A percentile compares a stretch with the other conserved stretches of the same genome.
These are phyloP conservation scores for Aristolochia contorta DNA, from an alignment of 164 flowering plant genomes.

Conservation along the genomic window DNA sequence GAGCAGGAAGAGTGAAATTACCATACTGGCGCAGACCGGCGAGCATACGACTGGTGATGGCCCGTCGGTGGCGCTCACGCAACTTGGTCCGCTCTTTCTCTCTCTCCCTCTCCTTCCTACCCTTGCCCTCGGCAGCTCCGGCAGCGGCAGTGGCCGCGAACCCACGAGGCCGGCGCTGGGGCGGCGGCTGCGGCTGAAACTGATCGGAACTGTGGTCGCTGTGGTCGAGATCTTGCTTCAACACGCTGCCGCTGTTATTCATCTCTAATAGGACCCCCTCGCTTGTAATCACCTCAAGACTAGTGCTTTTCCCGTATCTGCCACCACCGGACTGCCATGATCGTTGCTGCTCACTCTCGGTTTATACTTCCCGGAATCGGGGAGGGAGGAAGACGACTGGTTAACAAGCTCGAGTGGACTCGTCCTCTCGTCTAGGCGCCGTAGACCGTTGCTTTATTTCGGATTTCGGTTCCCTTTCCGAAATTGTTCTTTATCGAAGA, in stretches of 20 bases:
- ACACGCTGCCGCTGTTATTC: background rate
- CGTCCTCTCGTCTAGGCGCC: no score
- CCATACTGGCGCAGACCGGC: slow-evolving; percentile 70
- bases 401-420: no score
- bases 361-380: no score
- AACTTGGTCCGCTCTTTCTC: slow-evolving; percentile 74
- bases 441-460: no score
- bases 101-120: slow-evolving; percentile 53
- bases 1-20: slow-evolving; percentile 63
- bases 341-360: no score
- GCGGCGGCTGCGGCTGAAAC: slow-evolving; percentile 10
- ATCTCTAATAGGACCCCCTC: background rate
- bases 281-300: background rate
- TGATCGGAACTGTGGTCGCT: slow-evolving; percentile 25
- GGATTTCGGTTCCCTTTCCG: no score
- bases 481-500: no score
- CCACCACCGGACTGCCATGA: no score
- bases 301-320: background rate
- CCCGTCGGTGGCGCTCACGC: slow-evolving; percentile 62
- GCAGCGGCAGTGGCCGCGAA: slow-evolving; percentile 45
- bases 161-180: slow-evolving; percentile 51
- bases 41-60: slow-evolving; percentile 66
- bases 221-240: slow-evolving; percentile 25
- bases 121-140: slow-evolving; percentile 20
- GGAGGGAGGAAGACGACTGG: no score